Conservation (phyloP, 345 rosid genomes). For the Draba incana region DNA sequence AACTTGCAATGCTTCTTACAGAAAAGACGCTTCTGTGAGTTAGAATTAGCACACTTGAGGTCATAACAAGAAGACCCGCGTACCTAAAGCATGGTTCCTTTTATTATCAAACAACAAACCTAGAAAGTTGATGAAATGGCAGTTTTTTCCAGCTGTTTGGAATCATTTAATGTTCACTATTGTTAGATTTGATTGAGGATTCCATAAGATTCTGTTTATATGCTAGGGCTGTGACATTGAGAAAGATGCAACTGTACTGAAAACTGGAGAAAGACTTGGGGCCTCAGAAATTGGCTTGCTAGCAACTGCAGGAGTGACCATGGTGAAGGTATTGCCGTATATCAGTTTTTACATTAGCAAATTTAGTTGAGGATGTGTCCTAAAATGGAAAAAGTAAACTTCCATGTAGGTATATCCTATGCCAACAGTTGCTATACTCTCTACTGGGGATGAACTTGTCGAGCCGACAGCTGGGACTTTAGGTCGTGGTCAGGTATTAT, state of each 20-base stretch:
- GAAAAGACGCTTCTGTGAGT: not conserved
- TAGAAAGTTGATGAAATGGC: not conserved
- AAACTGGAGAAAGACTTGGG: constrained; percentile 76
- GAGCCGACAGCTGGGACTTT: constrained; percentile 62
- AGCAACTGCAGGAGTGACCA: constrained; percentile 78
- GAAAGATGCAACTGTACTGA: constrained; percentile 64
- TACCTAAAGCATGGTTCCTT: constrained; percentile 18
- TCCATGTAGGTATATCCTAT: constrained; percentile 69
- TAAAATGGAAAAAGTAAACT: constrained; percentile 6
- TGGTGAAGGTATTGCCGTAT: constrained; percentile 69
- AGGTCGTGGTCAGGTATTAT: constrained; percentile 83
- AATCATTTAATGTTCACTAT: constrained; percentile 3
- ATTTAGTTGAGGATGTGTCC: constrained; percentile 8
- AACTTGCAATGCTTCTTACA: constrained; percentile 1
- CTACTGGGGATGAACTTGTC: constrained; percentile 95
- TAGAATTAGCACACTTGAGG: not conserved
- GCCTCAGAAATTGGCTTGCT: constrained; percentile 92
- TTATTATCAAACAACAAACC: not conserved
- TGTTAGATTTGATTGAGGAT: constrained; percentile 7
- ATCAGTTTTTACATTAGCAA: constrained; percentile 31
- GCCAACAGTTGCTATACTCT: constrained; percentile 86
- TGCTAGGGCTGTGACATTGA: constrained; percentile 85
- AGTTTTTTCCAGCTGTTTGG: constrained; percentile 6
- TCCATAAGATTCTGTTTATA: constrained; percentile 18
- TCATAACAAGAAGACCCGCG: not conserved